Evolutionary conservation across 192 early-diverging fungal species (phyloP), one percentile per base, ranked within the genome.

Genomic region (Obelidium mucronatum): DNA sequence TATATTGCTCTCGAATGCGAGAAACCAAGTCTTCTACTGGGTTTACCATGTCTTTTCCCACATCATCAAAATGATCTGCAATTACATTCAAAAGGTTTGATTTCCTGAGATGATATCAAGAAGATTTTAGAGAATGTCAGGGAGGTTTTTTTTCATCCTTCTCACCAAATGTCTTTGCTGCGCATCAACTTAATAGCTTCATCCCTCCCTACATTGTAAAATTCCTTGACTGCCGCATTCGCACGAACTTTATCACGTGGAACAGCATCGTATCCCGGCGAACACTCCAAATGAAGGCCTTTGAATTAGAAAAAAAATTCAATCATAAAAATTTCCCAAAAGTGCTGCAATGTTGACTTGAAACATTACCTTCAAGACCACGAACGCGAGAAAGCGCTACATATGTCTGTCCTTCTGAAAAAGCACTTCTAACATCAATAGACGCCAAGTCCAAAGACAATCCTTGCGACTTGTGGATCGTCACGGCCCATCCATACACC

Each of bases 401-500:
- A 44, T 74, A 74, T 15, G 58, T 36, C 34, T 74, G 73, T 40
- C 73, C 73, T 22, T 53, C 53, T 31, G 30, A 8, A 71, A 74
- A 74, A 34, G 28, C 39, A 3, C 17, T 11, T 17, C 51, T 61
- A 11, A 74, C 15, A 17, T 74, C 73, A 37, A 74, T 71, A 31
- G 70, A 61, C 26, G 58, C 73, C 37, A 36, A n/a, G 73, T 74
- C 73, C 1, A 74, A 36, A 8, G 73, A 34, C 71, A 74, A 19
- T 34, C 73, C 73, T 73, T 74, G 73, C 15, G 31, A 36, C 37
- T 71, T 61, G 37, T 74, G 73, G 28, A 74, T 61, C 15, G 73
- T 74, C 28, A 74, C 35, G 8, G 73, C 73, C 73, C 73, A 74
- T 3, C 73, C 63, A 33, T 37, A 65, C 11, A 65, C 37, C 8